Percentiles rank a stretch among this genome's conserved stretches.
Evolutionary conservation across 805 yeast genomes (phyloP).

Genomic region (Yamadazyma olivae): DNA sequence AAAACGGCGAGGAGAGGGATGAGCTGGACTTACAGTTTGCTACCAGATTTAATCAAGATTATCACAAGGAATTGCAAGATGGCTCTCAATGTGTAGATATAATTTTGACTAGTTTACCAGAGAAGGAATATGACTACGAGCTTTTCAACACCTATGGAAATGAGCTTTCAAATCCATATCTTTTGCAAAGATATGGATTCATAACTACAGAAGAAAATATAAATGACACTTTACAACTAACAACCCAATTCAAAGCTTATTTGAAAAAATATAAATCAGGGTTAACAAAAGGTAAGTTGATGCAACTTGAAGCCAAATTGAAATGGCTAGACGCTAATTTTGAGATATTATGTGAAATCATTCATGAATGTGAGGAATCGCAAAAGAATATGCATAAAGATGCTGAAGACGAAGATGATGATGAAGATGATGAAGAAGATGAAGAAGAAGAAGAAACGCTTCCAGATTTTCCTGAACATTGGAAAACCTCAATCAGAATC

Average conservation of each 20-base stretch:
- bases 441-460: conserved; percentile 19
- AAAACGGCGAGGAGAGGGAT: conserved; percentile 2
- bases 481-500: conserved; percentile 45
- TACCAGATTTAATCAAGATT: conserved; percentile 12
- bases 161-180: conserved; percentile 58
- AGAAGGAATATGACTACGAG: conserved; percentile 47
- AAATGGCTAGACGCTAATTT: conserved; percentile 51
- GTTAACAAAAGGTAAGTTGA: conserved; percentile 23
- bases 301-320: conserved; percentile 34
- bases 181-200: conserved; percentile 80
- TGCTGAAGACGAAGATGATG: conserved; percentile 16
- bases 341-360: conserved; percentile 27
- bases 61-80: conserved; percentile 25
- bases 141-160: conserved; percentile 80
- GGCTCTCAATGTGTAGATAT: conserved; percentile 67
- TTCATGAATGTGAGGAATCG: conserved; percentile 10
- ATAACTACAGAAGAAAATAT: conserved; percentile 41
- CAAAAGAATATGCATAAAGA: conserved; percentile 15
- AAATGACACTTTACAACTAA: conserved; percentile 58
- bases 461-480: conserved; percentile 24
- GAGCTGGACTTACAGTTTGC: conserved; percentile 7
- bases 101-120: conserved; percentile 42
- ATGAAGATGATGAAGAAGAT: conserved; percentile 17
- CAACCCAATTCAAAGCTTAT: conserved; percentile 43
- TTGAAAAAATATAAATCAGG: conserved; percentile 20